Base-by-base conservation (phyloP, 2,329 filamentous ascomycete genomes). In the Camillea tinctor region DNA sequence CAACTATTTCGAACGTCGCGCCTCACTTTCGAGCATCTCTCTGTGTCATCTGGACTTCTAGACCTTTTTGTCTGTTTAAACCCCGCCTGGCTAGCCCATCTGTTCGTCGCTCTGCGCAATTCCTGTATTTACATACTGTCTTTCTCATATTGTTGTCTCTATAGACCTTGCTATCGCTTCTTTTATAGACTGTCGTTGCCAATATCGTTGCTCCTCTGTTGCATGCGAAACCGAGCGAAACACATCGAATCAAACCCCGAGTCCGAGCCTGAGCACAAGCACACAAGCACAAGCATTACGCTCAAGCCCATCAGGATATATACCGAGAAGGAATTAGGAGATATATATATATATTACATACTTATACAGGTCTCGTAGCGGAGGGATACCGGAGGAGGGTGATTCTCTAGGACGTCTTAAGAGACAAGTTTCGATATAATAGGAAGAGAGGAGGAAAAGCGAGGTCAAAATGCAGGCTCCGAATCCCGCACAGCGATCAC, bases 401-500 rank as follows among this genome's bases (percentile, higher is more conserved):
- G 49, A 58, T 23, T 50, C 23, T 44, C 44, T 54, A 40, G 24
- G 9, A 57, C 20, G 50, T 13, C 20, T 11, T n/a, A n/a, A n/a
- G n/a, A 62, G 65, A 59, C 61, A 55, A 53, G 59, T 60, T 44
- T 44, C n/a, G 62, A 36, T 22, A 55, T 57, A 60, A 60, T 55
- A 61, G 53, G 44, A 59, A 64, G 57, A 64, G 57, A 54, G 57
- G 50, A 57, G 24, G 58, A 52, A 55, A 60, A 60, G 59, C 54
- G 23, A 64, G 23, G 51, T 58, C 64, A 71, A 69, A 54, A 85
- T 86, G 83, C 83, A 85, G 73, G 75, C 81, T 59, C 75, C 81
- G 54, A 75, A 75, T 62, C 76, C 77, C 17, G 80, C 84, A 59
- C 82, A 84, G 74, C 79, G 84, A 71, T 77, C 78, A 53, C 76